Base-by-base conservation (phyloP, 1,139 yeast genomes). In the Scheffersomyces cryptocercus region DNA sequence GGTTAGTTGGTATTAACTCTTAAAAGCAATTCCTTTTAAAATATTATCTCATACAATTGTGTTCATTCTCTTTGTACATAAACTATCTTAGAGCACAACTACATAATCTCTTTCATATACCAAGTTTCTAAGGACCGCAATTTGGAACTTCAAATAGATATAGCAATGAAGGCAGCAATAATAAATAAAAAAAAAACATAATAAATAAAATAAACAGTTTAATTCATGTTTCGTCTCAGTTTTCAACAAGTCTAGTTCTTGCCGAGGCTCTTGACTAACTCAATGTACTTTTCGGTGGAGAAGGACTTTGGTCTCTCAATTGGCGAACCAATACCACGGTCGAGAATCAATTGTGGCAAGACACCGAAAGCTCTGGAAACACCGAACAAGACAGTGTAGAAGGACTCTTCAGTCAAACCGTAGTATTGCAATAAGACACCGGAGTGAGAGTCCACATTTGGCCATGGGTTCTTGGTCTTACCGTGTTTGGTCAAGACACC, bases 381-480 rank as follows among this genome's bases (percentile, higher is more conserved):
- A 81, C 98, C 99, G 71, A 93, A 93, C 67, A 91, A 81, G 44
- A 93, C 99, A 45, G 99, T 93, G 84, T 93, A 93, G 88, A 89
- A 93, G 45, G 95, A 84, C 62, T 90, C 88, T 78, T 93, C 96
- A 51, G 88, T 87, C 73, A 93, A 82, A 56, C 98, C 98, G 78
- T 91, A 93, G 83, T 93, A 90, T 75, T 91, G 96, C 77, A 93
- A 84, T 61, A 93, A 77, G 56, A 91, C 96, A 77, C 98, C 98
- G 43, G 97, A 90, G 75, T 89, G 96, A 47, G 97, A 88, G 75
- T 91, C 98, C 60, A 91, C 98, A 72, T 91, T 91, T 73, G 98
- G 98, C 93, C 93, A 90, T 75, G 97, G 97, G 83, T 90, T 91
- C 84, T 89, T 88, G 66, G 97, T 90, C 83, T 91, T 91, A 73